Percentiles rank a stretch among this genome's conserved stretches.
These are phyloP conservation scores for Boechera divaricarpa DNA, from an alignment of 345 rosid species.

Conservation along the genomic window DNA sequence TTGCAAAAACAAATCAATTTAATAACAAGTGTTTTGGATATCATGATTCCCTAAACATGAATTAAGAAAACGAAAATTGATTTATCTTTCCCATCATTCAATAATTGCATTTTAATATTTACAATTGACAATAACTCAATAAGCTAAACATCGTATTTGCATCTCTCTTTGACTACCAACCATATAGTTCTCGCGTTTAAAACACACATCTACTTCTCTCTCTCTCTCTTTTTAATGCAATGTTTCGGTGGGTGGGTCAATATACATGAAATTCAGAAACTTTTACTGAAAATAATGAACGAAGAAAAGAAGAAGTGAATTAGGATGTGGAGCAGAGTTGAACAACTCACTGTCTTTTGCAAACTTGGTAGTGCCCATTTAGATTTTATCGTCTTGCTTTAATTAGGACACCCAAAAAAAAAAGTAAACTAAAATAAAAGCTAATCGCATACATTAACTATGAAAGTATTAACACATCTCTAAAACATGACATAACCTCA, in stretches of 20 bases:
- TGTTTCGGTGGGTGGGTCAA: neutral
- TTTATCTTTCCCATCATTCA: too few species aligned
- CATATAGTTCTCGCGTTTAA: neutral
- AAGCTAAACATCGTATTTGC: neutral
- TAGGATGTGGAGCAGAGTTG: slow-evolving; percentile 11
- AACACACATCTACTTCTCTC: neutral
- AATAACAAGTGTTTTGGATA: neutral
- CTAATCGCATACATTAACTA: neutral
- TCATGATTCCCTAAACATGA: neutral
- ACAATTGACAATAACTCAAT: neutral
- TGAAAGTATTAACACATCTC: neutral
- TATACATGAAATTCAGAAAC: neutral
- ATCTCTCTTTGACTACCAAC: neutral
- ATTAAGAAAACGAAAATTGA: neutral
- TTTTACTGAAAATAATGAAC: neutral
- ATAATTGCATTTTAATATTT: too few species aligned
- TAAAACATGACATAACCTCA: neutral
- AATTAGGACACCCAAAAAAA: neutral
- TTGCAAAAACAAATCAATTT: neutral
- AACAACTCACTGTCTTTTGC: slow-evolving; percentile 9
- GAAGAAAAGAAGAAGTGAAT: neutral
- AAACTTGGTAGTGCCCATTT: neutral
- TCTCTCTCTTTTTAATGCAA: neutral
- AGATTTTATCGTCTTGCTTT: neutral
- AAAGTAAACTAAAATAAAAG: neutral